A percentile compares a stretch with the other conserved stretches of the same genome.
phyloP scores from a whole-genome alignment of 176 grass and related monocot genomes.

The Hordeum marinum region DNA sequence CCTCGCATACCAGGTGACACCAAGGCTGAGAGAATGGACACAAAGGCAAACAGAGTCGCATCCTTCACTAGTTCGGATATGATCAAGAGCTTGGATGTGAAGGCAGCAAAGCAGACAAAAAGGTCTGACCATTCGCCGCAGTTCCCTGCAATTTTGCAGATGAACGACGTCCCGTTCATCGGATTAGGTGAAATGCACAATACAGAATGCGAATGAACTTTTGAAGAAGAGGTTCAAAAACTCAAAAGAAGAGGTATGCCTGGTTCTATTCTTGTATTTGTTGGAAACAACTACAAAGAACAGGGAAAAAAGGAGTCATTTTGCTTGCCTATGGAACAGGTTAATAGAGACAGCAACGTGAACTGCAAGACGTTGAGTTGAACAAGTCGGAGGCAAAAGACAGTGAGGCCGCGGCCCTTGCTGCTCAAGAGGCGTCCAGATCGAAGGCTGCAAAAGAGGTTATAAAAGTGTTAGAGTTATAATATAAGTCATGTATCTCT shows the following conservation, averaged over 20 bases:
- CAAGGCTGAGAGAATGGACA: slow-evolving; percentile 45
- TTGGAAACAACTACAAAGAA: not conserved
- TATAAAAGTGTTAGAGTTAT: too few species aligned
- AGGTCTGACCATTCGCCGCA: slow-evolving; percentile 35
- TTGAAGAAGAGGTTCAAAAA: too few species aligned
- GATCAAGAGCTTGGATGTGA: slow-evolving; percentile 80
- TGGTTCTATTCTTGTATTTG: too few species aligned
- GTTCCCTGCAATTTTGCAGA: slow-evolving; percentile 47
- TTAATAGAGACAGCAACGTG: slow-evolving; percentile 52
- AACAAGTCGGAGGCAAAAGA: slow-evolving; percentile 67
- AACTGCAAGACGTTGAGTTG: slow-evolving; percentile 55
- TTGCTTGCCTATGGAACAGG: slow-evolving; percentile 35
- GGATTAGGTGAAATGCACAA: not conserved
- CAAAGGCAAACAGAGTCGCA: slow-evolving; percentile 35
- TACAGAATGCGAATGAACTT: too few species aligned
- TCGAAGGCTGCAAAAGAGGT: slow-evolving; percentile 80
- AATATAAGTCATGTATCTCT: too few species aligned
- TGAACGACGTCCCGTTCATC: slow-evolving; percentile 71
- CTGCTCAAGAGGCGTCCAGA: slow-evolving; percentile 68
- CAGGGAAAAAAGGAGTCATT: not conserved
- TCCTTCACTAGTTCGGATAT: slow-evolving; percentile 63
- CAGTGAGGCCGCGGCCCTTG: slow-evolving; percentile 57
- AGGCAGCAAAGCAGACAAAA: slow-evolving; percentile 73
- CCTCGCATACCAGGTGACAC: slow-evolving; percentile 31
- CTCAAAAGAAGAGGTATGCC: too few species aligned